Evolutionary conservation across 306 rosid species (phyloP), one percentile per base, ranked within the genome.

Genomic region (Fragaria vesca): DNA sequence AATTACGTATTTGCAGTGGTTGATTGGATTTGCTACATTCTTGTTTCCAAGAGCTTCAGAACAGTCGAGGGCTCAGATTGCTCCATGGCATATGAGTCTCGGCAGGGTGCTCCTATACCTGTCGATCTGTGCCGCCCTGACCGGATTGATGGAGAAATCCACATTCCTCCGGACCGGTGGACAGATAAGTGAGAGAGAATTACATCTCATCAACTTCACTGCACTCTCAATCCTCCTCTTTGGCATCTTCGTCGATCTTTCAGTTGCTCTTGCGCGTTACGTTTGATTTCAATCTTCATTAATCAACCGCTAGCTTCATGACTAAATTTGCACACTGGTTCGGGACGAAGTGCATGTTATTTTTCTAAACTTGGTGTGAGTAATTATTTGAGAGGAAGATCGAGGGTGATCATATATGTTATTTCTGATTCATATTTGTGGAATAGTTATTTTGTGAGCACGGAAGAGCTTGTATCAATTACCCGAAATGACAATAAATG

Each of bases 61-160:
- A 0, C 0, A 0, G 8, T 40, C 82, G 40, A 81, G 83, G 77
- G 3, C 0, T 12, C 63, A 71, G 21, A 0, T 84, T 76, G 24
- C 73, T 12, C 91, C 90, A 54, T 91, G 89, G 94, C 98, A 93
- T 81, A 63, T 84, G 77, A 70, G 80, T 17, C 82, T 76, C 20
- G 98, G 98, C 5, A 89, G 98, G 77, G 91, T 90, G 55, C 79
- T 93, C 3, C 73, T 93, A 18, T 79, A 63, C 89, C 89, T 87
- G 98, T 83, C 96, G 71, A 84, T 91, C 9, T 87, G 90, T 83
- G 82, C 98, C 16, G 94, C 98, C 76, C 46, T 91, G 21, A 89
- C 97, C 38, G 98, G 98, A 11, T 78, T 93, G 69, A 82, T 86
- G 84, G 88, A 92, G 90, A 89, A 92, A 52, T 32, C 75, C 28